These are phyloP conservation scores for Schizosaccharomyces osmophilus DNA, from an alignment of 805 yeast genomes.

Conservation along the genomic window DNA sequence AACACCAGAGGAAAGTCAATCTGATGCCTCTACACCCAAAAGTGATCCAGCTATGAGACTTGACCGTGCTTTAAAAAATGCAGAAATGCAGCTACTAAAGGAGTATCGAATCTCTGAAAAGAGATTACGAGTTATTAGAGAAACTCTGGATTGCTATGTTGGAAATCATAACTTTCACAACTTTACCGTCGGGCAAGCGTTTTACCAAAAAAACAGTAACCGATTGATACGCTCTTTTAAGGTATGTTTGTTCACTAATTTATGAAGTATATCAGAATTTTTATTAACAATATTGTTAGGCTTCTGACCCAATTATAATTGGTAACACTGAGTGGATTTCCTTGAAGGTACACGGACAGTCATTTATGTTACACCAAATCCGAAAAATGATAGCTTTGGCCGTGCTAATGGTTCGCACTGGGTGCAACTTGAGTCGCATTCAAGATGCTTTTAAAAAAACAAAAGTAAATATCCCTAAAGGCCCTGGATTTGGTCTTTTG, in stretches of 20 bases:
- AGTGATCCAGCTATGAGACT: background rate
- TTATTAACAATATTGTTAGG: constrained; percentile 60
- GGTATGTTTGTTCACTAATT: constrained; percentile 21
- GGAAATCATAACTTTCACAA: constrained; percentile 88
- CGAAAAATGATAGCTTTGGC: constrained; percentile 87
- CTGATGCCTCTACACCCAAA: background rate
- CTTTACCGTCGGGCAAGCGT: constrained; percentile 58
- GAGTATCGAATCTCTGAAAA: constrained; percentile 37
- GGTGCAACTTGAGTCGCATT: constrained; percentile 40
- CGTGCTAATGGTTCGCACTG: constrained; percentile 53
- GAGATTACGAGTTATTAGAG: constrained; percentile 37
- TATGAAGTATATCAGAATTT: background rate
- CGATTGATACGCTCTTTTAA: constrained; percentile 58
- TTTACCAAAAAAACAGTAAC: constrained; percentile 62
- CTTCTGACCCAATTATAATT: constrained; percentile 42
- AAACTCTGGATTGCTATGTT: constrained; percentile 44
- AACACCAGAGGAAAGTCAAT: too few relatives aligned
- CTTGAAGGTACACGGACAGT: constrained; percentile 90
- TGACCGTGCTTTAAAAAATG: background rate
- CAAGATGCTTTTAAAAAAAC: constrained; percentile 48
- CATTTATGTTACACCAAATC: constrained; percentile 94
- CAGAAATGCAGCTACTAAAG: background rate
- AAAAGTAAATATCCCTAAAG: constrained; percentile 80
- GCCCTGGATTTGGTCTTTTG: constrained; percentile 81
- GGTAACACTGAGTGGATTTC: constrained; percentile 41